Base-by-base conservation (phyloP, 306 rosid species). In the Bauhinia variegata region DNA sequence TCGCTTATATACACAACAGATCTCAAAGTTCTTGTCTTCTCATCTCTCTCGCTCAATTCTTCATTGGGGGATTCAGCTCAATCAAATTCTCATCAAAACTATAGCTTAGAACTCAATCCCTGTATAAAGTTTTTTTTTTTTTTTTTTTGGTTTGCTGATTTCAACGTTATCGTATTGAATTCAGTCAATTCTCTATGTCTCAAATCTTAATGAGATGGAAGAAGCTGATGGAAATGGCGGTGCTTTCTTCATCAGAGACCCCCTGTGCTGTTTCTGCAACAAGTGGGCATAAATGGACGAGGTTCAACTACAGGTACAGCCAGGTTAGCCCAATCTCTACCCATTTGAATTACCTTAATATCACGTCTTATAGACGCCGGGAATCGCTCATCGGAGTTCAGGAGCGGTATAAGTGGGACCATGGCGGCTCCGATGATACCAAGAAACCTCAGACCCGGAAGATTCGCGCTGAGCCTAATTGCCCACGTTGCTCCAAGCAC, bases 381-480 rank as follows among this genome's bases (percentile, higher is more conserved):
- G 91, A 81, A 51, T 60, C 85, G 13, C 70, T 81, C 3, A 63
- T 82, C 55, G 90, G 89, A 34, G 81, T 85, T 18, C 97, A 92
- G 79, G 92, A 84, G 68, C 81, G 98, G 32, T 79, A 85, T 76
- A 92, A 92, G 66, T 92, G 98, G 98, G 98, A 82, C 83, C 91
- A 86, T n/a, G 89, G 97, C 4, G 96, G 97, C 39, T 85, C 96
- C 6, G 83, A 78, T 6, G 90, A 87, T 7, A 57, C 37, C 11
- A 41, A 60, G 11, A 80, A 74, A 42, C 74, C 61, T 3, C 57
- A 79, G 13, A 60, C 77, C 70, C 83, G 98, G 18, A 89, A 78
- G 75, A 92, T 92, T 58, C 83, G 96, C 58, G 98, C 93, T 0
- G 98, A 89, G 78, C 86, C 96, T 36, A 89, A 88, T 71, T 92